phyloP scores from a whole-genome alignment of 192 early-diverging fungal genomes.

The Lobosporangium transversale region DNA sequence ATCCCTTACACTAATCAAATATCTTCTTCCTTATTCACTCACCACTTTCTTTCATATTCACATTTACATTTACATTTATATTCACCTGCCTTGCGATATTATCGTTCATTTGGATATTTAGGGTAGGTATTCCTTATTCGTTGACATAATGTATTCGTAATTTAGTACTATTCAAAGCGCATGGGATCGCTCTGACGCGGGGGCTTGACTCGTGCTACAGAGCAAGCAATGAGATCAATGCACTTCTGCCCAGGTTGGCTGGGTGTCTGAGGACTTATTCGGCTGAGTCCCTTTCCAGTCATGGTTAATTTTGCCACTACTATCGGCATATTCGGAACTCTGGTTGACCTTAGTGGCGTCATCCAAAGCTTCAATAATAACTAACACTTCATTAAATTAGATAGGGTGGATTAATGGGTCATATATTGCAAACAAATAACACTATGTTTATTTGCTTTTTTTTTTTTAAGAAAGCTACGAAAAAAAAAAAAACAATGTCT shows the following conservation, averaged over 20 bases:
- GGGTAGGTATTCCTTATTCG: background rate
- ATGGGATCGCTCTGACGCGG: slow-evolving; percentile 35
- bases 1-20: no score
- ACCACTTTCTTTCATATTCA: no score
- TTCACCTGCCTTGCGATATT: no score
- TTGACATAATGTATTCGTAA: background rate
- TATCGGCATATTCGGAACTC: slow-evolving; percentile 24
- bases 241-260: slow-evolving; percentile 23
- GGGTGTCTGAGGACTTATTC: slow-evolving; percentile 36
- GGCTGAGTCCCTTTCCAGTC: slow-evolving; percentile 38
- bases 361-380: slow-evolving; percentile 22
- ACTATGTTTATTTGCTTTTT: background rate
- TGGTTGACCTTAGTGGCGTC: slow-evolving; percentile 27
- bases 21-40: no score
- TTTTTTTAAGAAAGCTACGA: background rate
- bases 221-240: slow-evolving; percentile 30
- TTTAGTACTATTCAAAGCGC: background rate
- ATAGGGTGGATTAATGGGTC: slow-evolving; percentile 7
- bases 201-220: slow-evolving; percentile 20
- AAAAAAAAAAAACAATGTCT: slow-evolving; percentile 13
- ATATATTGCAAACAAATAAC: background rate
- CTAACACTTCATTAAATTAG: slow-evolving; percentile 19
- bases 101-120: no score
- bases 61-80: no score
- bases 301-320: slow-evolving; percentile 38